phyloP scores from a whole-genome alignment of 192 early-diverging fungal genomes.

The Haplosporangium gracile region DNA sequence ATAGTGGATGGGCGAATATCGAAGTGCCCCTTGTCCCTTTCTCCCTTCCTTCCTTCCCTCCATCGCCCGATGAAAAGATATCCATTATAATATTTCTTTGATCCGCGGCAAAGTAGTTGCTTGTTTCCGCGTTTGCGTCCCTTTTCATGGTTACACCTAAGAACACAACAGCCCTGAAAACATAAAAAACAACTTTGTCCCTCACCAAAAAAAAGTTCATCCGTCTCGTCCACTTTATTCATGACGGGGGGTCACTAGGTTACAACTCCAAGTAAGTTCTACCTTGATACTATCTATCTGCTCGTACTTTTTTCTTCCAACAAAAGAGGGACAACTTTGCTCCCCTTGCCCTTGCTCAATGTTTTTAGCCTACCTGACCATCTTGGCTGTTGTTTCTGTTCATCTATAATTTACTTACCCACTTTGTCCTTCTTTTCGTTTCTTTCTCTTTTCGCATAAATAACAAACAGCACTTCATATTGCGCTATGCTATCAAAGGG shows the following conservation, averaged over 20 bases:
- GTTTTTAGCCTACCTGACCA: background rate
- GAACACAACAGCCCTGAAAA: background rate
- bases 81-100: background rate
- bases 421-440: background rate
- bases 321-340: background rate
- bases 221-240: background rate
- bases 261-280: background rate
- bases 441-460: background rate
- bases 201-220: background rate
- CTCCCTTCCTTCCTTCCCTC: background rate
- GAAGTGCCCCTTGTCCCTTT: background rate
- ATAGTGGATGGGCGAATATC: background rate
- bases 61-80: background rate
- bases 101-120: background rate
- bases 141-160: background rate
- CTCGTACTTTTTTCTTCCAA: background rate
- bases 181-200: background rate
- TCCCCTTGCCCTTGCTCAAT: background rate
- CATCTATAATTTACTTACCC: background rate
- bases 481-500: slow-evolving; percentile 5
- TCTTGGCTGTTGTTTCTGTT: background rate
- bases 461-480: background rate
- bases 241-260: background rate
- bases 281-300: background rate
- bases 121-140: background rate